Evolutionary conservation across 441 rosid species (phyloP).

Genomic region (Dalechampia spathulata): DNA sequence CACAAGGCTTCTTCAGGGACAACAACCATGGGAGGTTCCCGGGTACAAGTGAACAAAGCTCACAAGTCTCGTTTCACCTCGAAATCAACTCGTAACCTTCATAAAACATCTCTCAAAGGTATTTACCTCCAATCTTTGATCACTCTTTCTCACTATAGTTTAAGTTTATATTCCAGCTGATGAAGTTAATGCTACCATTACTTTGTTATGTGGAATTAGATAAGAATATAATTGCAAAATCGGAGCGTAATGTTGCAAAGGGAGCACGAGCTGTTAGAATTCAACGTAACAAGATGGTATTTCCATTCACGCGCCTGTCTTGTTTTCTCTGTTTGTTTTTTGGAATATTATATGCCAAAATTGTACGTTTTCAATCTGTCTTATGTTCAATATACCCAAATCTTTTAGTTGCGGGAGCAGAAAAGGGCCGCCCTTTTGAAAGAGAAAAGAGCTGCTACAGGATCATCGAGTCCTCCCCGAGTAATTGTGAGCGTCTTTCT

Average conservation of each 20-base stretch:
- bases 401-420: slow-evolving; percentile 67
- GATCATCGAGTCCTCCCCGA: slow-evolving; percentile 61
- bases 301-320: not conserved
- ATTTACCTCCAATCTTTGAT: not conserved
- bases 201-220: slow-evolving; percentile 30
- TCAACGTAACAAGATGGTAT: slow-evolving; percentile 82
- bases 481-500: slow-evolving; percentile 53
- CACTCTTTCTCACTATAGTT: not conserved
- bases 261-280: slow-evolving; percentile 69
- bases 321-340: not conserved
- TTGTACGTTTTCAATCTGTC: no score
- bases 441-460: slow-evolving; percentile 67
- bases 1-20: no score
- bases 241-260: slow-evolving; percentile 48
- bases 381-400: no score
- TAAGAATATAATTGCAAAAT: slow-evolving; percentile 51
- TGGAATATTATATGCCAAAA: not conserved
- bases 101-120: slow-evolving; percentile 66
- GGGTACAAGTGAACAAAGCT: slow-evolving; percentile 72
- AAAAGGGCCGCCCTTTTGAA: slow-evolving; percentile 68
- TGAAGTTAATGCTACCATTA: no score
- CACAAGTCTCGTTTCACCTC: slow-evolving; percentile 81
- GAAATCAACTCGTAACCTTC: slow-evolving; percentile 77
- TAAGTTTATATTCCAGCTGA: no score
- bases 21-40: slow-evolving; percentile 67